A percentile compares a stretch with the other conserved stretches of the same genome.
These are phyloP conservation scores for Alloteropsis angusta DNA, from an alignment of 202 grass and related monocot genomes.

Conservation along the genomic window DNA sequence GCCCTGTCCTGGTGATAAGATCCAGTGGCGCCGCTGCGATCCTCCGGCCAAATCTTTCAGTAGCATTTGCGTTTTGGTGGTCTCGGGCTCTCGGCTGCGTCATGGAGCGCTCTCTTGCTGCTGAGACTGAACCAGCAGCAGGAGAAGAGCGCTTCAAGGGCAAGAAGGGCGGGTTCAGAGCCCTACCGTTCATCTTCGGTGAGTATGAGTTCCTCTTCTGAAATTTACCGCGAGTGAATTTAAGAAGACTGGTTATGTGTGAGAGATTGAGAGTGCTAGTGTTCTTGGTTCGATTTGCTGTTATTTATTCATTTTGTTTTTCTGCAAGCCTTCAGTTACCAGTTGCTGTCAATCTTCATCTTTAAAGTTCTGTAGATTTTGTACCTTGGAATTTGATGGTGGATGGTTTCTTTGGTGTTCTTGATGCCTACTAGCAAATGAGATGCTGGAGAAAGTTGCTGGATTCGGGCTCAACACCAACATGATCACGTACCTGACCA, in stretches of 20 bases:
- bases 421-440: slow-evolving; percentile 29
- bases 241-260: neutral
- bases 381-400: neutral
- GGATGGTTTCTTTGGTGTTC: neutral
- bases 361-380: neutral
- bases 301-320: neutral
- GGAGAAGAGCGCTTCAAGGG: neutral
- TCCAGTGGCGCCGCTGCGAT: neutral
- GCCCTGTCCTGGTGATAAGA: neutral
- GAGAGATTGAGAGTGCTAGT: neutral
- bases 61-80: neutral
- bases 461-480: slow-evolving; percentile 52
- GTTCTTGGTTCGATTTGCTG: neutral
- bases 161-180: slow-evolving; percentile 26
- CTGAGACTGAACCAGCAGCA: neutral
- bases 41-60: neutral
- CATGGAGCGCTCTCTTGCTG: slow-evolving; percentile 18
- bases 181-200: slow-evolving; percentile 37
- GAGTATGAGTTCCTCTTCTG: slow-evolving; percentile 2
- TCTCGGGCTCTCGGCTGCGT: neutral
- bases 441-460: slow-evolving; percentile 71
- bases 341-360: neutral
- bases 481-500: slow-evolving; percentile 61
- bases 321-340: neutral
- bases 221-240: neutral